Conservation (phyloP, 805 yeast genomes). For the Wickerhamomyces chambardii region DNA sequence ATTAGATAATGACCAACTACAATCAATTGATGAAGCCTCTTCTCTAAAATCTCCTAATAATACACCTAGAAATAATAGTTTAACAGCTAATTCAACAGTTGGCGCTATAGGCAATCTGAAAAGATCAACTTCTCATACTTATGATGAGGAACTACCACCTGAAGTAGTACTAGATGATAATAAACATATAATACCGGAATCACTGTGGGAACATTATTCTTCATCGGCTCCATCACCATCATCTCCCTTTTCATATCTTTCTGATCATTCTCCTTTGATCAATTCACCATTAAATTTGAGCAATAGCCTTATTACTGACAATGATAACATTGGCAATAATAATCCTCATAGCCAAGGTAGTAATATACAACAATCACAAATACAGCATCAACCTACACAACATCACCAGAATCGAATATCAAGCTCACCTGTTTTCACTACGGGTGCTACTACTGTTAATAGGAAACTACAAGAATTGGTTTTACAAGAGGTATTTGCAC, state of each 20-base stretch:
- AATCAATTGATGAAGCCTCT: constrained; percentile 11
- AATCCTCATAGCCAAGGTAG: not conserved
- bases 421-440: constrained; percentile 2
- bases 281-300: constrained; percentile 19
- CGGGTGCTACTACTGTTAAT: constrained; percentile 64
- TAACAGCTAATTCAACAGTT: constrained; percentile 6
- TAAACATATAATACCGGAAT: constrained; percentile 82
- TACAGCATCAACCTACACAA: not conserved
- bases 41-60: too few species aligned
- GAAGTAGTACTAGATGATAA: constrained; percentile 92
- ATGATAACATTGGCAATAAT: too few species aligned
- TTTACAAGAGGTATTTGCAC: constrained; percentile 64
- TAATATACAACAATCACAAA: constrained; percentile 1
- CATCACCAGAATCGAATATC: not conserved
- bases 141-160: constrained; percentile 35
- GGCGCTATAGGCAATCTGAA: constrained; percentile 1
- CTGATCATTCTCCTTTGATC: constrained; percentile 18
- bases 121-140: constrained; percentile 13
- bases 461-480: constrained; percentile 65
- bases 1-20: constrained; percentile 5
- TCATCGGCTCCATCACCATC: constrained; percentile 28
- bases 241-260: constrained; percentile 26
- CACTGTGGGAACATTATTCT: constrained; percentile 59
- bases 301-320: too few species aligned
- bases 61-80: constrained; percentile 12